Conservation (phyloP, 805 yeast species). For the Wickerhamiella vanderwaltii region DNA sequence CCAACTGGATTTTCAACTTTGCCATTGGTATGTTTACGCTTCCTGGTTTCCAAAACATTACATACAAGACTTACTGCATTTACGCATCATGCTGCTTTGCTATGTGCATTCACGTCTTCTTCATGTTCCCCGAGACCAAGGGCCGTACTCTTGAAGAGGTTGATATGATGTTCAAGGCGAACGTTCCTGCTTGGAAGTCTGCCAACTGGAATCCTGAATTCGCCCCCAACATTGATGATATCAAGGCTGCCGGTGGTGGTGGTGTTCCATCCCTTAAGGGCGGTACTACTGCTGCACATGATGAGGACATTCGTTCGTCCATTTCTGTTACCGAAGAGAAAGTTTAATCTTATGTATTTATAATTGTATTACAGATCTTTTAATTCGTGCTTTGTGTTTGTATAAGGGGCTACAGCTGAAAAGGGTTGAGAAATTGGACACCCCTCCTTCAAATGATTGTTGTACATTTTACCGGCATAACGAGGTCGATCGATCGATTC, state of each 20-base stretch:
- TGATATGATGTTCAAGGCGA: conserved; percentile 41
- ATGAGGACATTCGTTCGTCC: conserved; percentile 7
- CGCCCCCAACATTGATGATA: conserved; percentile 17
- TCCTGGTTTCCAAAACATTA: conserved; percentile 60
- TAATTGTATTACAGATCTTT: background rate
- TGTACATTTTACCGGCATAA: no score
- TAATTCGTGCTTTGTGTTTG: background rate
- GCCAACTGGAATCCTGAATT: conserved; percentile 17
- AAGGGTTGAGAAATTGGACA: background rate
- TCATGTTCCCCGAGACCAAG: conserved; percentile 52
- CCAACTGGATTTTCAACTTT: conserved; percentile 75
- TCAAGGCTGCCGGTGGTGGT: conserved; percentile 23
- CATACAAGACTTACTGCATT: conserved; percentile 52
- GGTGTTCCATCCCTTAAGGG: conserved; percentile 19
- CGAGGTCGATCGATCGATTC: no score
- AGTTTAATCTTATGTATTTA: background rate
- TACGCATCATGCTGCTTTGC: conserved; percentile 61
- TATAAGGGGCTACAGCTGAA: background rate
- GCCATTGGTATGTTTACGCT: conserved; percentile 61
- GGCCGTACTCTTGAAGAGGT: conserved; percentile 58
- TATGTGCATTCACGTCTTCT: conserved; percentile 45
- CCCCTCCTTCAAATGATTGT: no score
- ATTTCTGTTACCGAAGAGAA: conserved; percentile 1
- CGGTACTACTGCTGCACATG: background rate
- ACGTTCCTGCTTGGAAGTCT: conserved; percentile 20